Percentiles rank a stretch among this genome's conserved stretches.
Conservation (phyloP, 108 stramenopile species). For the Nitzschia sp. region DNA sequence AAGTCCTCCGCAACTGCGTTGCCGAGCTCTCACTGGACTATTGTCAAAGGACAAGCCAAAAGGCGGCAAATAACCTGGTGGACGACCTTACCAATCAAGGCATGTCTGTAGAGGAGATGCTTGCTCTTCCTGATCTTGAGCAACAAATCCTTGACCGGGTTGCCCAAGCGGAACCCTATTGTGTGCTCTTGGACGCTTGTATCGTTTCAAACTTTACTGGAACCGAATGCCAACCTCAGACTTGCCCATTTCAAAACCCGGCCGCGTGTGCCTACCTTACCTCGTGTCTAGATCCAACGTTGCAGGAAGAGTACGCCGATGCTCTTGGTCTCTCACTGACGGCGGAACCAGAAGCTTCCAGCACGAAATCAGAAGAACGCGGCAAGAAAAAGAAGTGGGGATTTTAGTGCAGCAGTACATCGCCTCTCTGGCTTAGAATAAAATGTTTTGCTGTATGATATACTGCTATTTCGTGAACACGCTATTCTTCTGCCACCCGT, state of each 20-base stretch:
- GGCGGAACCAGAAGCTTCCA: not conserved
- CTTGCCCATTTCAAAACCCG: conserved; percentile 67
- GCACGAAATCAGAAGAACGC: not conserved
- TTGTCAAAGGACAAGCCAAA: conserved; percentile 59
- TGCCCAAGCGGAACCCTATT: conserved; percentile 59
- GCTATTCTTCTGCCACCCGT: not conserved
- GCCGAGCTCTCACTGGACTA: conserved; percentile 70
- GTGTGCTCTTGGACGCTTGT: conserved; percentile 60
- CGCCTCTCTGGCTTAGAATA: too few relatives aligned
- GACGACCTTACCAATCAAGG: conserved; percentile 35
- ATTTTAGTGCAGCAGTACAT: not conserved
- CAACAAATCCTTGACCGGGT: conserved; percentile 25
- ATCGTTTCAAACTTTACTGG: conserved; percentile 37
- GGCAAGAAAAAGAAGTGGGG: conserved; percentile 12
- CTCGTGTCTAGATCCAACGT: conserved; percentile 35
- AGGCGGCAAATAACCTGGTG: conserved; percentile 46
- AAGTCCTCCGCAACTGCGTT: conserved; percentile 57
- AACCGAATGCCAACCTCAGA: conserved; percentile 55
- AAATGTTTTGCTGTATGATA: too few relatives aligned
- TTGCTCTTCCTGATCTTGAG: conserved; percentile 49
- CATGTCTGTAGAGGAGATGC: conserved; percentile 43
- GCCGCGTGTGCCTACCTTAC: conserved; percentile 63
- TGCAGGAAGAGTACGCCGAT: conserved; percentile 32
- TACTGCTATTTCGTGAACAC: too few relatives aligned
- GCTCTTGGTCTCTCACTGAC: conserved; percentile 22